Base-by-base conservation (phyloP, 257 asterid species). In the Forsythia viridissima region DNA sequence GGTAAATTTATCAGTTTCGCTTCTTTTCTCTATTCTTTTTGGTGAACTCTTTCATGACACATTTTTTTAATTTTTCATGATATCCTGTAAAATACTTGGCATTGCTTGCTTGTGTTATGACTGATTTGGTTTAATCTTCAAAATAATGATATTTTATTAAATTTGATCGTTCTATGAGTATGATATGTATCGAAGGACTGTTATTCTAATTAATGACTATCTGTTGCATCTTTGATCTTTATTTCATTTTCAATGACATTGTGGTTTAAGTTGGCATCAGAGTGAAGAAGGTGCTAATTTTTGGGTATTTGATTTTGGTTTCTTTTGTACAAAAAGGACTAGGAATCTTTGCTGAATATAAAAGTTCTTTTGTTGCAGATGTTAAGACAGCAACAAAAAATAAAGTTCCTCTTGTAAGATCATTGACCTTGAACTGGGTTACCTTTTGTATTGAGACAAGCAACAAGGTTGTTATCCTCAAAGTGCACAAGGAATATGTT, bases 351-450 rank as follows among this genome's bases (percentile, higher is more conserved):
- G 24, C 74, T 82, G 74, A 82, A 43, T 13, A 74, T 66, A 43
- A 72, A 30, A 34, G 40, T 74, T 71, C 52, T 80, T 76, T 70
- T 87, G 73, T 77, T 88, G 92, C 96, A 96, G 99, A 96, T 86
- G 90, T 93, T 51, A 96, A 96, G 91, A 88, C 91, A 16, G 96
- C 99, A 57, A 87, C 90, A 75, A 96, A 96, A 86, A 93, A 96
- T 81, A 96, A 96, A 85, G 99, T 96, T 84, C 99, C 99, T 72
- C 97, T 93, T 73, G 99, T 96, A 57, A 87, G 99, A 78, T 96
- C 99, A 21, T 81, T 85, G 90, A 89, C 99, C 40, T 84, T 96
- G 86, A 96, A 86, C 86, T 96, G 98, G 98, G 92, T 93, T 76
- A 92, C 97, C n/a, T 90, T 83, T 88, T 96, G 99, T 84, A 96